Evolutionary conservation across 805 yeast genomes (phyloP).

Genomic region (Candida boidinii): DNA sequence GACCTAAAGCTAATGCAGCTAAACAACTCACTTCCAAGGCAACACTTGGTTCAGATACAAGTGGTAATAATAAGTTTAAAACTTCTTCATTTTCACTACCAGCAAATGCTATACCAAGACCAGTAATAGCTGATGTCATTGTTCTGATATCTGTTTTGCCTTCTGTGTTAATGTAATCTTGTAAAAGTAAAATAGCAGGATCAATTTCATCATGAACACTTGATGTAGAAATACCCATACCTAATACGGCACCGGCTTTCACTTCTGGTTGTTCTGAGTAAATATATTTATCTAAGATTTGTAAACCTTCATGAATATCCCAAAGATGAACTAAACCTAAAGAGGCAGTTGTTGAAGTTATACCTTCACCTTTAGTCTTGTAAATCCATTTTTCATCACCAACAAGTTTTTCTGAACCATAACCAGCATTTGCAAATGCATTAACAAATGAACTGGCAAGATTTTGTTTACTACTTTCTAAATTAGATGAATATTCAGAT

Average conservation of each 20-base stretch:
- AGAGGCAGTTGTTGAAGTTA: slow-evolving; percentile 86
- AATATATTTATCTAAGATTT: slow-evolving; percentile 78
- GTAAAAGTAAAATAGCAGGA: slow-evolving; percentile 78
- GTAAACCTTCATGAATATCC: slow-evolving; percentile 86
- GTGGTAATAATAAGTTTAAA: slow-evolving; percentile 65
- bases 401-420: slow-evolving; percentile 74
- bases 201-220: slow-evolving; percentile 96
- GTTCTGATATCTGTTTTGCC: slow-evolving; percentile 51
- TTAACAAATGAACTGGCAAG: slow-evolving; percentile 93
- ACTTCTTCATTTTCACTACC: slow-evolving; percentile 88
- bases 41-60: slow-evolving; percentile 67
- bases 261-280: slow-evolving; percentile 80
- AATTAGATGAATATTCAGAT: slow-evolving; percentile 42
- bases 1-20: slow-evolving; percentile 90
- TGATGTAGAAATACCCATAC: slow-evolving; percentile 86
- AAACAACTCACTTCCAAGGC: slow-evolving; percentile 74
- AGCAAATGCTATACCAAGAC: slow-evolving; percentile 90
- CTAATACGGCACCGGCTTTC: slow-evolving; percentile 94
- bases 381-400: slow-evolving; percentile 78
- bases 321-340: slow-evolving; percentile 86
- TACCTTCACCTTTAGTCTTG: slow-evolving; percentile 86
- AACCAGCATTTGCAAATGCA: slow-evolving; percentile 86
- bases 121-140: slow-evolving; percentile 77
- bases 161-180: slow-evolving; percentile 47
- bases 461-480: slow-evolving; percentile 92